Percentiles rank a stretch among this genome's conserved stretches.
phyloP scores from a whole-genome alignment of 1,284 basidiomycete genomes.

The Puccinia triticina region DNA sequence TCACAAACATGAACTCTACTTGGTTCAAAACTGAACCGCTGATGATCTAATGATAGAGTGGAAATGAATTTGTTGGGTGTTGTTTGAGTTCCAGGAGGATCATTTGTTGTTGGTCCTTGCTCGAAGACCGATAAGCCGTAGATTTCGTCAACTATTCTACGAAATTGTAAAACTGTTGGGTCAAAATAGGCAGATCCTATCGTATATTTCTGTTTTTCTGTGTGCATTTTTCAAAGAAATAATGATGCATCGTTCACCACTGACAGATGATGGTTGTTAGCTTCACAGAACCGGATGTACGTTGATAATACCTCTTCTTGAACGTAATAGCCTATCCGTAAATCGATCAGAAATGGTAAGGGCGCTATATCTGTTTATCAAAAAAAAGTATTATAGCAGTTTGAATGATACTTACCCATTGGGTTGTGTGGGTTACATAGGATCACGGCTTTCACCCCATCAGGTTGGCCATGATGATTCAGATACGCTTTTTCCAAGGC shows the following conservation, averaged over 20 bases:
- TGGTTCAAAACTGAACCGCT: neutral
- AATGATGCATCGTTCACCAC: neutral
- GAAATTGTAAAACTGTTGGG: neutral
- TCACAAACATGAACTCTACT: slow-evolving; percentile 17
- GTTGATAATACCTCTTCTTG: slow-evolving; percentile 18
- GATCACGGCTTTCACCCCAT: slow-evolving; percentile 32
- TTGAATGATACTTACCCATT: slow-evolving; percentile 23
- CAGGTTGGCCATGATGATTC: neutral
- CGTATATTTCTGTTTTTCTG: too few species aligned
- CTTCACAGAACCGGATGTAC: slow-evolving; percentile 36
- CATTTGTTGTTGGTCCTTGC: neutral
- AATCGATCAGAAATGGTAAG: neutral
- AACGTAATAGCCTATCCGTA: slow-evolving; percentile 14
- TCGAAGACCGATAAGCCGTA: slow-evolving; percentile 43
- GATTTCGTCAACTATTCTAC: slow-evolving; percentile 40
- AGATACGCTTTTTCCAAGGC: slow-evolving; percentile 6
- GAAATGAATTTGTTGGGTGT: slow-evolving; percentile 3
- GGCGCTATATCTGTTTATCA: neutral
- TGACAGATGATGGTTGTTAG: slow-evolving; percentile 40
- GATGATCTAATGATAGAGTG: neutral
- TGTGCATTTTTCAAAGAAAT: neutral
- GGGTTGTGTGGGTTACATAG: slow-evolving; percentile 46
- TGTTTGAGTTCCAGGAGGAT: neutral
- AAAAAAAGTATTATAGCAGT: neutral
- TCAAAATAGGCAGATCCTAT: neutral